These are phyloP conservation scores for Xerocomus nothofagi DNA, from an alignment of 1,284 basidiomycete species.

Conservation along the genomic window DNA sequence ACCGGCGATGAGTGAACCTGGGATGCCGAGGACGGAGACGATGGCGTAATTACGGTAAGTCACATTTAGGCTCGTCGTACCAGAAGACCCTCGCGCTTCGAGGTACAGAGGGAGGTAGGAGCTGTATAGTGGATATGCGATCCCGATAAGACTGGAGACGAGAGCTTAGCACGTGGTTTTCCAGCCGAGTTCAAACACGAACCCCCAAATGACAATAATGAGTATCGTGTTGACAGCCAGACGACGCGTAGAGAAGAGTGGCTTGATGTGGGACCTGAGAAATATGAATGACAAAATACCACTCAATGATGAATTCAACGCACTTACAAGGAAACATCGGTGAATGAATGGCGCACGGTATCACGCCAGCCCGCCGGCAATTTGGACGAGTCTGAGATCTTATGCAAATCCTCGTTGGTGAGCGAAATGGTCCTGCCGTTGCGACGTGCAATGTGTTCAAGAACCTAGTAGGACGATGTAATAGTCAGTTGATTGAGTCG, in stretches of 20 bases:
- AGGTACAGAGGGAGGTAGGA: constrained; percentile 56
- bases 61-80: constrained; percentile 31
- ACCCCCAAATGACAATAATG: constrained; percentile 56
- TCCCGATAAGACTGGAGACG: constrained; percentile 46
- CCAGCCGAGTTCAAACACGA: constrained; percentile 6
- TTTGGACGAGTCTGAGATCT: constrained; percentile 29
- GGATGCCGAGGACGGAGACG: constrained; percentile 51
- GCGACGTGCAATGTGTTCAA: constrained; percentile 50
- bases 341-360: constrained; percentile 41
- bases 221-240: constrained; percentile 53
- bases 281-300: neutral
- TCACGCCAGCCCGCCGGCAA: constrained; percentile 28
- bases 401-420: constrained; percentile 44
- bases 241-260: constrained; percentile 51
- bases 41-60: constrained; percentile 54
- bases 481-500: neutral
- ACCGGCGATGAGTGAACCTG: constrained; percentile 58
- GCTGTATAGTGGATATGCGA: constrained; percentile 62
- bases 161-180: neutral
- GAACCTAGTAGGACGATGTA: constrained; percentile 36
- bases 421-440: constrained; percentile 51
- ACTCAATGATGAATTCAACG: neutral
- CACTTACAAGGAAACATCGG: constrained; percentile 42
- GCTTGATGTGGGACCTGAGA: constrained; percentile 46
- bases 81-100: constrained; percentile 37